Base-by-base conservation (phyloP, 257 asterid species). In the Misopates orontium region DNA sequence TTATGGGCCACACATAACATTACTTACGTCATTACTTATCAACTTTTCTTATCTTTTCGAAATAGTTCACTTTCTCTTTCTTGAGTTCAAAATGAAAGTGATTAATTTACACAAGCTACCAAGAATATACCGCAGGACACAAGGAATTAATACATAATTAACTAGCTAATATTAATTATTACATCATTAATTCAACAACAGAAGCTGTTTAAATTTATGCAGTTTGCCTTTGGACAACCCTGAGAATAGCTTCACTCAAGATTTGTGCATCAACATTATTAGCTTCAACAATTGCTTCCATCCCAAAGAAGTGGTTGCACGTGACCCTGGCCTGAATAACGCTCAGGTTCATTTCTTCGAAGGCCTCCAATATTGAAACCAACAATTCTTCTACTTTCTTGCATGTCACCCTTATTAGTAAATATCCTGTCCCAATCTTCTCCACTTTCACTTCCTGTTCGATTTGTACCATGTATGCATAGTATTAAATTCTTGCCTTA, bases 381-480 rank as follows among this genome's bases (percentile, higher is more conserved):
- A 90, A 51, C 69, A 83, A 8, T 11, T 83, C 78, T 56, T 81
- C 79, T 0, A 75, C 66, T 65, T 81, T 83, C 85, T 83, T 90
- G 87, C 97, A 84, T 18, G 75, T 77, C 55, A 88, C 78, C 72
- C 56, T 84, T 31, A 88, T 86, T 32, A 49, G 0, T 10, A 78
- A 19, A 56, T 66, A 77, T 53, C 70, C 81, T 25, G 54, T 42
- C 67, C 79, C 93, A n/a, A 81, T 2, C 69, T 84, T 85, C 80
- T 88, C 97, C 44, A 90, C 93, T 65, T 78, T 81, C 86, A 90
- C 95, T 52, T 85, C 91, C 95, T 90, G 73, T 63, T 15, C 15
- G 11, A 5, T 3, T 1, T 4, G 22, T 31, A 31, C 52, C 28
- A 18, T 36, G 11, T 9, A 12, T 10, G 13, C 25, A 28, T 5